A percentile compares a stretch with the other conserved stretches of the same genome.
Conservation (phyloP, 176 grass and related monocot genomes). For the Chloris gayana region DNA sequence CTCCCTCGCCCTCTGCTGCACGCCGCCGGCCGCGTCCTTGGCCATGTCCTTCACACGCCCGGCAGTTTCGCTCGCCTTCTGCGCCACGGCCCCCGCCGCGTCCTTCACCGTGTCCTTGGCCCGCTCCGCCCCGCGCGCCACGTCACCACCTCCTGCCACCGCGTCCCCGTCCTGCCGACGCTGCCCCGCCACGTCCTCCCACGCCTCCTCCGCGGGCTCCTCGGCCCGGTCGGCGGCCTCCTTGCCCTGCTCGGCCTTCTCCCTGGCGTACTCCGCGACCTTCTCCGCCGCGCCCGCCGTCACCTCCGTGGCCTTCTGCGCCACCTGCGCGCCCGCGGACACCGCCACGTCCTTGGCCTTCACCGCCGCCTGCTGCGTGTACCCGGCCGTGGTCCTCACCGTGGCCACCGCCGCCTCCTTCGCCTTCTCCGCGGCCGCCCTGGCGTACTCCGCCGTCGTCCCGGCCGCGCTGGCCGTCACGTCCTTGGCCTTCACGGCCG, state of each 20-base stretch:
- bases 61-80: constrained; percentile 35
- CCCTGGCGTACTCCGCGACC: constrained; percentile 45
- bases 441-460: constrained; percentile 48
- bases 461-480: constrained; percentile 40
- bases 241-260: constrained; percentile 41
- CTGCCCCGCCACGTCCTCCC: too few species aligned
- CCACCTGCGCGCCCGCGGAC: constrained; percentile 40
- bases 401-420: constrained; percentile 54
- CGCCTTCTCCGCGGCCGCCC: constrained; percentile 46
- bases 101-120: constrained; percentile 35
- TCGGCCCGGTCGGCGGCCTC: constrained; percentile 29
- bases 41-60: constrained; percentile 32
- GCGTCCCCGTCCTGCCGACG: not conserved
- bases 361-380: constrained; percentile 51
- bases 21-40: constrained; percentile 30
- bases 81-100: constrained; percentile 27
- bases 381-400: constrained; percentile 36
- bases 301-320: constrained; percentile 55
- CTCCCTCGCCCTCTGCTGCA: constrained; percentile 10
- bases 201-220: constrained; percentile 8
- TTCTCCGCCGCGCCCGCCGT: constrained; percentile 37
- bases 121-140: not conserved
- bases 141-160: too few species aligned
- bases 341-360: constrained; percentile 62
- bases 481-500: constrained; percentile 53